Evolutionary conservation across 2,329 filamentous ascomycete species (phyloP), one percentile per base, ranked within the genome.

Genomic region (Beauveria sp.): DNA sequence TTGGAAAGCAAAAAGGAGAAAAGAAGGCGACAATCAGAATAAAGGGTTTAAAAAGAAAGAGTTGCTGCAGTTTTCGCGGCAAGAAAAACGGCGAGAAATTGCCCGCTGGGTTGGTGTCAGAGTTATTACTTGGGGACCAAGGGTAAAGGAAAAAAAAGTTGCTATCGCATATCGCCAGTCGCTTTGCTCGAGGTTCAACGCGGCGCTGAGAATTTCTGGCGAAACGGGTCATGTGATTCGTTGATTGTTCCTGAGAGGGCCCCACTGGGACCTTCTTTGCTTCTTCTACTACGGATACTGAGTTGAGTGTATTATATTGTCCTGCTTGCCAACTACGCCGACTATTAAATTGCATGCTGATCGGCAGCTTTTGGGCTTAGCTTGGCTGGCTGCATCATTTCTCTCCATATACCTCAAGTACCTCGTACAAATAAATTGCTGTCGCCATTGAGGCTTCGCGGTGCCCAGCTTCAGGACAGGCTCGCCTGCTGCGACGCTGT

Each of bases 181-280:
- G 16, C 10, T 34, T 9, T 12, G 30, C 30, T 34, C 16, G 48
- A 46, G 18, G 56, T 50, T 40, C 44, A 28, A 28, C 37, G 40
- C 46, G 6, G 43, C 51, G 58, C 52, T 55, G 58, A 61, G 59
- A 61, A 61, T 61, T 61, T 61, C 59, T 46, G 22, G 52, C 46
- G 14, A n/a, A 14, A 6, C n/a, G 57, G 59, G 59, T 61, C 52
- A 61, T 51, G 52, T 46, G 52, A 61, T 61, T 61, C 56, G 47
- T 28, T 48, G 43, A 30, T 16, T 41, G 54, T 10, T 34, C 22
- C 3, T 37, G 34, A 12, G 14, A 37, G 12, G 9, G 7, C 48
- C 18, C 48, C 48, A 51, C 48, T n/a, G 3, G 12, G n/a, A 30
- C 14, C 16, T 34, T 14, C 26, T 37, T 37, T 37, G 34, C 34